phyloP scores from a whole-genome alignment of 1,284 basidiomycete genomes.

The Singerocomus inundabilis region DNA sequence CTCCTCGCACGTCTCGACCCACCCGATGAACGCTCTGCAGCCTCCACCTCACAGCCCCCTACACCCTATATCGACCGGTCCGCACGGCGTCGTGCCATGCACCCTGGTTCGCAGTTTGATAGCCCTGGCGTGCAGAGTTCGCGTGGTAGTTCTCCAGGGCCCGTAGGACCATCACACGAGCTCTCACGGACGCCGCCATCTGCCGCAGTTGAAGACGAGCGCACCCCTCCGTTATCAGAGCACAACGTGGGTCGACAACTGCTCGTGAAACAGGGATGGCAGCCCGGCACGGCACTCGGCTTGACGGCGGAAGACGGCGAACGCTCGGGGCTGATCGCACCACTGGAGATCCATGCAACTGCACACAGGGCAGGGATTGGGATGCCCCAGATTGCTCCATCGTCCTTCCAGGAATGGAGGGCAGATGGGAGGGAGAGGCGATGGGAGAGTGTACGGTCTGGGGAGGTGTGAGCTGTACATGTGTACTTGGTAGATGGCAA shows the following conservation, averaged over 20 bases:
- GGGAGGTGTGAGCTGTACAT: neutral
- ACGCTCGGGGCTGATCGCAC: conserved; percentile 49
- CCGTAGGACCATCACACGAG: conserved; percentile 9
- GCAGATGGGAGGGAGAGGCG: conserved; percentile 29
- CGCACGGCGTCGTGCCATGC: conserved; percentile 59
- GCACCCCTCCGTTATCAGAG: conserved; percentile 45
- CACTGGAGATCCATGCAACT: conserved; percentile 47
- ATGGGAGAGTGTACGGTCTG: conserved; percentile 22
- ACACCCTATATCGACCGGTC: conserved; percentile 61
- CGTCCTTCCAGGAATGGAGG: conserved; percentile 26
- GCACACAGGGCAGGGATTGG: conserved; percentile 56
- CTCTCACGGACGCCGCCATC: conserved; percentile 11
- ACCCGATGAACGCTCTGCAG: conserved; percentile 4
- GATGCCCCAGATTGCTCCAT: conserved; percentile 18
- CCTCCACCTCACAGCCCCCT: conserved; percentile 15
- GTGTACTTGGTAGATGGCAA: too few species aligned
- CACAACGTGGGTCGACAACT: conserved; percentile 68
- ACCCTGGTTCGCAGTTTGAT: conserved; percentile 47
- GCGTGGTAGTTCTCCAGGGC: conserved; percentile 25
- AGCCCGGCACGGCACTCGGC: conserved; percentile 62
- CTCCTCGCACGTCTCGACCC: conserved; percentile 50
- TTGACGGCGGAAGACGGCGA: conserved; percentile 16
- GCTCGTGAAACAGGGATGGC: conserved; percentile 72
- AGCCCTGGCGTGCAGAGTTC: conserved; percentile 42
- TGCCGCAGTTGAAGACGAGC: conserved; percentile 28